phyloP scores from a whole-genome alignment of 768 basidiomycete genomes.

The Tulasnella calospora region DNA sequence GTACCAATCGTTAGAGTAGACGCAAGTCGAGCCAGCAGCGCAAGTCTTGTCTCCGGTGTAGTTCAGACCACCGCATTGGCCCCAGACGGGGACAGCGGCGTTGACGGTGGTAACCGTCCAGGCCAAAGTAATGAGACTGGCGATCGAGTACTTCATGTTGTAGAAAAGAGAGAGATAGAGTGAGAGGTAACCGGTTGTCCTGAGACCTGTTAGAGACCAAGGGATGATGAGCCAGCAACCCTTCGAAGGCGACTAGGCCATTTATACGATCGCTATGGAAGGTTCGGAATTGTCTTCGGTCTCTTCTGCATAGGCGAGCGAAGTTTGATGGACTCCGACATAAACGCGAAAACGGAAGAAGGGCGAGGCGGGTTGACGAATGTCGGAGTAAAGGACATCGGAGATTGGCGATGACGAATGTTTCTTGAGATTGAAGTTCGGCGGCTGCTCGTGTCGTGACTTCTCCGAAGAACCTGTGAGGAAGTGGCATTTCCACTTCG shows the following conservation, averaged over 20 bases:
- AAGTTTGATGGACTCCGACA: background rate
- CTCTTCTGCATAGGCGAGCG: background rate
- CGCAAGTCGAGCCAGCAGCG: constrained; percentile 28
- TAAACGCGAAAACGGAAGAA: background rate
- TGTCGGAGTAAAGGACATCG: background rate
- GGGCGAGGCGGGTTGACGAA: background rate
- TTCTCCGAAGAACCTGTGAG: background rate
- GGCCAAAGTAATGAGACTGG: background rate
- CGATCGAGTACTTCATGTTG: constrained; percentile 17
- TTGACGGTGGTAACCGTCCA: constrained; percentile 6
- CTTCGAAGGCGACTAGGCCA: background rate
- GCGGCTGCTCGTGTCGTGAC: background rate
- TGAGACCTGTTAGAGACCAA: background rate
- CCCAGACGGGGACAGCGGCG: constrained; percentile 35
- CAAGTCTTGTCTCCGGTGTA: constrained; percentile 18
- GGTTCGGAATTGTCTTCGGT: background rate
- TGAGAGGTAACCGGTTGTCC: background rate
- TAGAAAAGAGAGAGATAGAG: background rate
- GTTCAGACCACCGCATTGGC: constrained; percentile 41
- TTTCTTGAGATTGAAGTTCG: background rate
- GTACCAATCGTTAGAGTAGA: constrained; percentile 28
- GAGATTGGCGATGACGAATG: background rate
- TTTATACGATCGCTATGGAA: background rate
- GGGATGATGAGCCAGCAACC: constrained; percentile 6
- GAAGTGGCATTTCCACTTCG: background rate